Evolutionary conservation across 2,329 filamentous ascomycete species (phyloP).

Genomic region (Orbilia blumenaviensis): DNA sequence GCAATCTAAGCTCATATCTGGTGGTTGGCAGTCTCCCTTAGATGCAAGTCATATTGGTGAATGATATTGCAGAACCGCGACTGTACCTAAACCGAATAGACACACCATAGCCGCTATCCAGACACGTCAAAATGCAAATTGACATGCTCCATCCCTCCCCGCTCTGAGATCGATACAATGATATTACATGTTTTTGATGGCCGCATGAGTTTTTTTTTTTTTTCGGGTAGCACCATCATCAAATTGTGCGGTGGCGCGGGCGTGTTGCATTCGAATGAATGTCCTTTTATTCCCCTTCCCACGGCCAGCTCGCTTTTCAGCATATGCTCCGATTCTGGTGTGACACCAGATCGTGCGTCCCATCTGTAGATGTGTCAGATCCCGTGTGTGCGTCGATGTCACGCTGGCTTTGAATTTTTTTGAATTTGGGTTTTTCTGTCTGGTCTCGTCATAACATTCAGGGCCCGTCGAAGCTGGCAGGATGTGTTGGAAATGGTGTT

Average conservation of each 20-base stretch:
- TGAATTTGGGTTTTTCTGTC: constrained; percentile 4
- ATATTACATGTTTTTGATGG: constrained; percentile 29
- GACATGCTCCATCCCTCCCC: neutral
- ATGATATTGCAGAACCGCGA: neutral
- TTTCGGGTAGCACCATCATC: constrained; percentile 45
- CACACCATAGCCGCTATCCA: neutral
- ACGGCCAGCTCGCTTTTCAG: constrained; percentile 40
- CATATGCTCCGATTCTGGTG: constrained; percentile 53
- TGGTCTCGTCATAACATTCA: too few relatives aligned
- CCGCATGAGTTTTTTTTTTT: constrained; percentile 27
- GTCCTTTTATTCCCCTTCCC: neutral
- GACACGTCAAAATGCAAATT: constrained; percentile 15
- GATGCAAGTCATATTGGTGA: neutral
- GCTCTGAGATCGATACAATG: neutral
- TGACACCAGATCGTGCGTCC: constrained; percentile 47
- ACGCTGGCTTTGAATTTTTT: constrained; percentile 13
- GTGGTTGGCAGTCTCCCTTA: neutral
- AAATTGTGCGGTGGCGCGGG: constrained; percentile 23
- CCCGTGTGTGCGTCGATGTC: constrained; percentile 10
- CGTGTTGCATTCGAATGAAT: constrained; percentile 25
- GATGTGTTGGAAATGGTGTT: neutral
- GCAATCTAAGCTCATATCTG: neutral
- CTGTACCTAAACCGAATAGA: constrained; percentile 2
- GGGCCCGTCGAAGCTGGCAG: neutral
- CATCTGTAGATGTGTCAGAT: constrained; percentile 40